Evolutionary conservation across 2,329 filamentous ascomycete species (phyloP), one percentile per base, ranked within the genome.

Genomic region (Hymenotorrendiella dingleyae): DNA sequence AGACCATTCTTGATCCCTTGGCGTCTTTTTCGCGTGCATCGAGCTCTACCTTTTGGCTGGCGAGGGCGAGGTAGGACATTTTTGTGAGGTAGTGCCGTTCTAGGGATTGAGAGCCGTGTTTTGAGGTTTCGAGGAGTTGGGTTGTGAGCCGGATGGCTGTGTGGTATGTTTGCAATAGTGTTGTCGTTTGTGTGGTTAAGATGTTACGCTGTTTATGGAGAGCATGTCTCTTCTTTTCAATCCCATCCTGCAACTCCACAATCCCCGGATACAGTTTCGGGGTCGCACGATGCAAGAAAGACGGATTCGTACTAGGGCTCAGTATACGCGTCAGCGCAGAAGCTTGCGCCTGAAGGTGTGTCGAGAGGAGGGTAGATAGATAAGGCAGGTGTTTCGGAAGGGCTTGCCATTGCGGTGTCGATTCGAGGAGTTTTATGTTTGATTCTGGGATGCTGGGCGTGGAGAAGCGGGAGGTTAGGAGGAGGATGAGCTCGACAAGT

Each of bases 231-330:
- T 67, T 64, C 2, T 66, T 68, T 2, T 67, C 67, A 3, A 75
- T 46, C 2, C 35, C 26, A 3, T 26, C 2, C 26, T 54, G 57
- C 1, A 77, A 66, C 2, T 62, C 45, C 4, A 60, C 49, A 14
- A 70, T 59, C 19, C 67, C 61, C 1, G 60, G 48, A 0, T 71
- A 63, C 2, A 83, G 64, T 14, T 66, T 62, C 1, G 75, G 65
- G 37, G 82, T 71, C 19, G 67, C 61, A 16, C 78, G 75, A 62
- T 81, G 78, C n/a, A 80, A 63, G 53, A 76, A 68, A 23, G 73
- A 73, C 4, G 71, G 52, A 4, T 62, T 64, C 2, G 71, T 75
- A 4, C 63, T 67, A 6, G 62, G 68, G 10, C 73, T 67, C 20
- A 74, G 65, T 45, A 71, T 67, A 0, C 71, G 65, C 9, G 70